Conservation (phyloP, 441 rosid genomes). For the Arabidopsis lyrata region DNA sequence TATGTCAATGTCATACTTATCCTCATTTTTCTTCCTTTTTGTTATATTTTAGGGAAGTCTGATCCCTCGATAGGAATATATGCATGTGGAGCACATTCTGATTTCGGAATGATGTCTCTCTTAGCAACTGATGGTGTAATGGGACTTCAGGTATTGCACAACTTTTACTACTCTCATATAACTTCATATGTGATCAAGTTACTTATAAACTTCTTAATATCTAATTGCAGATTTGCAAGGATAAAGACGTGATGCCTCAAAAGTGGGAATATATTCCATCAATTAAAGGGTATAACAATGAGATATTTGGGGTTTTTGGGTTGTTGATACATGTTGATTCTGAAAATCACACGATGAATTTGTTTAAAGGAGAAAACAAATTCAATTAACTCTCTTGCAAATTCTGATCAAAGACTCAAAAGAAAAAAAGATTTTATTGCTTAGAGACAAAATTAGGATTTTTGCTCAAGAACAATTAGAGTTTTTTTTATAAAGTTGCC, state of each 20-base stretch:
- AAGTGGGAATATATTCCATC: conserved; percentile 82
- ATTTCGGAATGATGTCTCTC: conserved; percentile 82
- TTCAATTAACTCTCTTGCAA: too few relatives aligned
- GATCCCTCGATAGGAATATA: conserved; percentile 78
- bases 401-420: too few relatives aligned
- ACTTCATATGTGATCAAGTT: background rate
- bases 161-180: background rate
- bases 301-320: background rate
- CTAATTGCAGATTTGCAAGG: conserved; percentile 75
- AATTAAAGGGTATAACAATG: conserved; percentile 14
- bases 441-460: too few relatives aligned
- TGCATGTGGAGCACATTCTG: conserved; percentile 96
- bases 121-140: conserved; percentile 77
- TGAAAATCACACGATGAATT: too few relatives aligned
- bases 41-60: conserved; percentile 51
- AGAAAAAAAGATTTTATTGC: too few relatives aligned
- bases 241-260: conserved; percentile 68
- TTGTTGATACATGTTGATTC: background rate
- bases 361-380: too few relatives aligned
- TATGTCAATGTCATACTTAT: background rate
- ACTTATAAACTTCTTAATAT: background rate
- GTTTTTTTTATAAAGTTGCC: too few relatives aligned
- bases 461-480: too few relatives aligned
- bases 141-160: conserved; percentile 75
- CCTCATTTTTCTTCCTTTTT: conserved; percentile 20